Percentiles rank a stretch among this genome's conserved stretches.
phyloP scores from a whole-genome alignment of 225 moss, liverwort and hornwort genomes.

The Climacium dendroides region DNA sequence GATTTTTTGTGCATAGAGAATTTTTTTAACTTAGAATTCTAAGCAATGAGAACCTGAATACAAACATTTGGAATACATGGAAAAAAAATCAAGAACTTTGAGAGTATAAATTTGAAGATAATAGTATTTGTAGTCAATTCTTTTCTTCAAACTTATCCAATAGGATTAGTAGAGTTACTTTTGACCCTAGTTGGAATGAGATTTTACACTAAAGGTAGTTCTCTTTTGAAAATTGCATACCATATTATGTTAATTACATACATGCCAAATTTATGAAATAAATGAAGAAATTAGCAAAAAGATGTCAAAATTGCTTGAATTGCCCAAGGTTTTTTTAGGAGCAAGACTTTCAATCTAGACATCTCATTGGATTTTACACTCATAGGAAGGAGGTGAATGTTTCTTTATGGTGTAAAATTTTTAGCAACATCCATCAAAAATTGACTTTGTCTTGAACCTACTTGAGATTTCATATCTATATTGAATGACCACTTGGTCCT shows the following conservation, averaged over 20 bases:
- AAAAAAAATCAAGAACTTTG: background rate
- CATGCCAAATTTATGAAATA: too few species aligned
- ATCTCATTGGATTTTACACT: background rate
- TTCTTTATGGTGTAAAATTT: background rate
- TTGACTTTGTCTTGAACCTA: background rate
- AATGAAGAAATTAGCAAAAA: background rate
- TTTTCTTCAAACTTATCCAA: background rate
- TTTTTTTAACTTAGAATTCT: background rate
- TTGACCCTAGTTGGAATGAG: background rate
- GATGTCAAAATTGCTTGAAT: background rate
- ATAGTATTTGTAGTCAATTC: background rate
- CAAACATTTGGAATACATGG: background rate
- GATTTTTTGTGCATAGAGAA: background rate
- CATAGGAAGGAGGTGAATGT: rapidly evolving
- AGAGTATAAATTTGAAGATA: background rate
- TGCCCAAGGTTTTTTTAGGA: rapidly evolving
- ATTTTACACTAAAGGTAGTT: background rate
- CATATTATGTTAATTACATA: background rate
- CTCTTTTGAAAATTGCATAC: background rate
- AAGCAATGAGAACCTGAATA: rapidly evolving
- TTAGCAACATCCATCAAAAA: rapidly evolving
- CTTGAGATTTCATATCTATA: rapidly evolving
- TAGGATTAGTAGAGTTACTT: background rate
- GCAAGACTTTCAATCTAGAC: rapidly evolving
- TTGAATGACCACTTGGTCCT: background rate